Percentiles rank a stretch among this genome's conserved stretches.
These are phyloP conservation scores for Scutellospora calospora DNA, from an alignment of 371 early-diverging fungal species.

Conservation along the genomic window DNA sequence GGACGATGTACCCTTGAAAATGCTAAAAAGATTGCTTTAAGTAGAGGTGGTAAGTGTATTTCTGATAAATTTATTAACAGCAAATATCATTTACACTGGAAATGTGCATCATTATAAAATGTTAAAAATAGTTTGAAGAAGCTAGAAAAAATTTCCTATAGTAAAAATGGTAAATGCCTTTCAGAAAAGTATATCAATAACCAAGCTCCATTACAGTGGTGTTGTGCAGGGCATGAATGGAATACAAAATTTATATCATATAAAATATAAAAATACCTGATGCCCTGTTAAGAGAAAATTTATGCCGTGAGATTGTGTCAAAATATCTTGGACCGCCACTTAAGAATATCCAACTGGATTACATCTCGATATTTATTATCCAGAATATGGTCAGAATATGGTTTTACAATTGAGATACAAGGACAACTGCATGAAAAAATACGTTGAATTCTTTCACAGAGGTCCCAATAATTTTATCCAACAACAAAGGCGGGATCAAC, in stretches of 20 bases:
- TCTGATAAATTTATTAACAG: no score
- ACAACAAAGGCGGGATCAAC: constrained; percentile 7
- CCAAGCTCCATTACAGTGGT: neutral
- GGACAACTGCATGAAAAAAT: constrained; percentile 31
- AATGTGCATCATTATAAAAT: no score
- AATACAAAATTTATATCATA: neutral
- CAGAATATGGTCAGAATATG: constrained; percentile 39
- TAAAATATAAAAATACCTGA: constrained; percentile 9
- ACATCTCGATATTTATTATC: constrained; percentile 37
- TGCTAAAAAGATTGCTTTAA: no score
- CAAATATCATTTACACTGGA: no score
- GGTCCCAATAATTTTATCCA: neutral
- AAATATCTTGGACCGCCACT: neutral
- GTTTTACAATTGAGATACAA: constrained; percentile 20
- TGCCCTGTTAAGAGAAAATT: neutral
- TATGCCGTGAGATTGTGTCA: neutral
- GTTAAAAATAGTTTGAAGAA: no score
- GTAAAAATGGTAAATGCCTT: constrained; percentile 19
- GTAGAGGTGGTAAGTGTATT: no score
- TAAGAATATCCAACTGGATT: neutral
- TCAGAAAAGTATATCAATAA: constrained; percentile 27
- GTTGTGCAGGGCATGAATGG: constrained; percentile 28
- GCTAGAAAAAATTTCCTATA: no score
- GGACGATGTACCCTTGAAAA: no score
- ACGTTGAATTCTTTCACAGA: constrained; percentile 16